Conservation (phyloP, 2,329 filamentous ascomycete species). For the Periconia macrospinosa region DNA sequence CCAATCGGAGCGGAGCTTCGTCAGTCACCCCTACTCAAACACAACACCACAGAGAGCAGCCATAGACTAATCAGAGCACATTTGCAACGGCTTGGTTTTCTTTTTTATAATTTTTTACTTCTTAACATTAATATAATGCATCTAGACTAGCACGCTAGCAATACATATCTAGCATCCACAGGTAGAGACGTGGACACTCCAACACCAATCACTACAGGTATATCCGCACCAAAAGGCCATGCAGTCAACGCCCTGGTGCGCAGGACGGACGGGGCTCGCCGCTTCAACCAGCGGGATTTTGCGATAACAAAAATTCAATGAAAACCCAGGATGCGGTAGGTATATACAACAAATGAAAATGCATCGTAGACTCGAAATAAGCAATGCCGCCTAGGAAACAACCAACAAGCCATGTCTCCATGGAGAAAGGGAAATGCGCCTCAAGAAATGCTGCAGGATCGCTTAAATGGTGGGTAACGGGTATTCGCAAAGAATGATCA, state of each 20-base stretch:
- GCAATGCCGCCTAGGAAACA: slow-evolving; percentile 25
- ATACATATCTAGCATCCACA: neutral
- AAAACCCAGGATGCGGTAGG: slow-evolving; percentile 25
- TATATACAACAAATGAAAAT: slow-evolving; percentile 34
- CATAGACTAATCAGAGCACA: too few relatives aligned
- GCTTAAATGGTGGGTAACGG: slow-evolving; percentile 34
- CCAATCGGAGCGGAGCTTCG: neutral
- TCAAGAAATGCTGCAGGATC: slow-evolving; percentile 38
- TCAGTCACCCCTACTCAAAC: neutral
- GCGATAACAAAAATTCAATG: slow-evolving; percentile 4
- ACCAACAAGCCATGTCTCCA: slow-evolving; percentile 31
- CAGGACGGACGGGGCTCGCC: slow-evolving; percentile 4
- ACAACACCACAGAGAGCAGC: too few relatives aligned
- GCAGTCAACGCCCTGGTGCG: slow-evolving; percentile 14
- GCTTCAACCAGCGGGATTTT: slow-evolving; percentile 2
- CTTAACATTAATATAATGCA: neutral
- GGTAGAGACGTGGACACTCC: neutral
- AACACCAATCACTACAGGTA: slow-evolving; percentile 9
- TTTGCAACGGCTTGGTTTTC: too few relatives aligned
- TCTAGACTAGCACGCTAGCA: neutral
- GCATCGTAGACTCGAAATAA: slow-evolving; percentile 21
- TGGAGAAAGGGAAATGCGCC: slow-evolving; percentile 32
- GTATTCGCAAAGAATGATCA: slow-evolving; percentile 35
- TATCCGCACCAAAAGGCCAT: slow-evolving; percentile 17
- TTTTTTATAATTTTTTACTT: neutral